Conservation (phyloP, 805 yeast genomes). For the Wickerhamiella australiensis region DNA sequence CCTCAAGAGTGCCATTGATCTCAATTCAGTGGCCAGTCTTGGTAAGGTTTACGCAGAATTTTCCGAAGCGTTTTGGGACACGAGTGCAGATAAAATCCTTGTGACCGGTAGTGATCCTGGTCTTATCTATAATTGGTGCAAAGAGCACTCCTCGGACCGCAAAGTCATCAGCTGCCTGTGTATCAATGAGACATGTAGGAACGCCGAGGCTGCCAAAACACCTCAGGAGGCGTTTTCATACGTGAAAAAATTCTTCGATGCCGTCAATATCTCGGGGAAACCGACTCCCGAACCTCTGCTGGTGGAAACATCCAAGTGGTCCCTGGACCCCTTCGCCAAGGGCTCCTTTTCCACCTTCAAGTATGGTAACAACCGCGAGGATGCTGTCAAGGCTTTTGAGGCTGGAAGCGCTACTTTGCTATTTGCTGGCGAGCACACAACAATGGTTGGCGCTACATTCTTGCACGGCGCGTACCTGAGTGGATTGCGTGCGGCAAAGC, state of each 20-base stretch:
- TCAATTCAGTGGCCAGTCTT: conserved; percentile 37
- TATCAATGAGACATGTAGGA: conserved; percentile 57
- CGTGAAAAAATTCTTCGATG: conserved; percentile 21
- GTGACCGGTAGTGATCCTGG: conserved; percentile 44
- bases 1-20: conserved; percentile 16
- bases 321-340: conserved; percentile 50
- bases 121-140: conserved; percentile 46
- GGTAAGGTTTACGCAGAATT: conserved; percentile 69
- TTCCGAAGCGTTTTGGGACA: conserved; percentile 49
- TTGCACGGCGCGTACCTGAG: conserved; percentile 82
- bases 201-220: conserved; percentile 32
- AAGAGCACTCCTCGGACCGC: conserved; percentile 30
- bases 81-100: conserved; percentile 38
- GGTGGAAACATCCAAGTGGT: conserved; percentile 47
- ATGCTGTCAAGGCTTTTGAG: conserved; percentile 45
- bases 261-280: conserved; percentile 18
- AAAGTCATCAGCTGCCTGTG: conserved; percentile 45
- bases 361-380: conserved; percentile 59
- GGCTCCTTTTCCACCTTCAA: conserved; percentile 65
- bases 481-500: conserved; percentile 44
- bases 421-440: conserved; percentile 85
- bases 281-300: conserved; percentile 31
- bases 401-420: conserved; percentile 46
- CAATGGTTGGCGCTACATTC: conserved; percentile 75
- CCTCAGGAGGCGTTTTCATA: conserved; percentile 27